Conservation (phyloP, 139 green algal genomes). For the Volvox africanus region DNA sequence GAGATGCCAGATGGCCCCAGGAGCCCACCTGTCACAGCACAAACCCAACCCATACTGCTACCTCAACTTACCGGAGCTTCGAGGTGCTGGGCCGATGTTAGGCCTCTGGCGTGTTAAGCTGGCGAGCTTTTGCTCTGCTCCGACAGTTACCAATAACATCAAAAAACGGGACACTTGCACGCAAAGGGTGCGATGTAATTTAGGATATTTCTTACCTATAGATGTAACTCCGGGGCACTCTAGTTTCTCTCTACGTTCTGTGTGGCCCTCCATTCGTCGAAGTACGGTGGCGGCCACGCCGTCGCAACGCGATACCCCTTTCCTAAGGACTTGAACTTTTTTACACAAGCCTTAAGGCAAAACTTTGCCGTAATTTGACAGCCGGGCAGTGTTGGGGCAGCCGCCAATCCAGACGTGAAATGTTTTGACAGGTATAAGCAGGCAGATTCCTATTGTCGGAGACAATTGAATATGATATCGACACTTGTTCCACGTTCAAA, state of each 20-base stretch:
- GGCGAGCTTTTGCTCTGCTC: slow-evolving; percentile 16
- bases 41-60: too few species aligned
- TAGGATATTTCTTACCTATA: slow-evolving; percentile 7
- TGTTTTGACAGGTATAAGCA: too few species aligned
- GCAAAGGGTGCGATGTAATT: neutral
- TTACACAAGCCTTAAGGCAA: too few species aligned
- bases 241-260: slow-evolving; percentile 14
- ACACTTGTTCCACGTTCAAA: too few species aligned
- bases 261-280: neutral
- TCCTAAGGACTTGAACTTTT: too few species aligned
- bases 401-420: too few species aligned
- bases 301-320: neutral
- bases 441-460: too few species aligned
- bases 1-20: too few species aligned
- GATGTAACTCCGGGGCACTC: slow-evolving; percentile 23
- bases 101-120: slow-evolving; percentile 28
- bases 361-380: too few species aligned
- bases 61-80: slow-evolving; percentile 31
- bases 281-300: neutral
- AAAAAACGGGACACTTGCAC: neutral
- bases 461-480: too few species aligned
- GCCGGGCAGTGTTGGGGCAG: too few species aligned
- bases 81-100: slow-evolving; percentile 30
- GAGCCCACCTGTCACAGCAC: too few species aligned
- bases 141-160: neutral